Evolutionary conservation across 352 stramenopile species (phyloP), one percentile per base, ranked within the genome.

Genomic region (Pythium monospermum): DNA sequence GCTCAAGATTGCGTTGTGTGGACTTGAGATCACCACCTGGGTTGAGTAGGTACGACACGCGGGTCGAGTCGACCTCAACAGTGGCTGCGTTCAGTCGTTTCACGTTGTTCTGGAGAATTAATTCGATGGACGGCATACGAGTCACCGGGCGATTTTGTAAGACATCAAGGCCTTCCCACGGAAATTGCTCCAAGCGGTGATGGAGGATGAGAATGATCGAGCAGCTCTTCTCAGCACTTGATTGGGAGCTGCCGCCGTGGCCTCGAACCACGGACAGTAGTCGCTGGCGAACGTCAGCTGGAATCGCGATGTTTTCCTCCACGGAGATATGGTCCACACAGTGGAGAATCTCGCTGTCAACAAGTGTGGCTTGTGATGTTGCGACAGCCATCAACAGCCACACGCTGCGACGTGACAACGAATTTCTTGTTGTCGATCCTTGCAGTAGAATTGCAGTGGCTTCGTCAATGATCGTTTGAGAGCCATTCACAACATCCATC

Each of bases 151-250:
- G 47, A 16, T 49, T 40, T 4, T 36, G 27, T 35, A 93, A 63
- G 4, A 88, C 53, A 26, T 83, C 73, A 18, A 94, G 53, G 1
- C 66, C 81, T 82, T 94, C 83, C 81, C 81, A 94, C 6, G 83
- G 81, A 59, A 94, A 88, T 38, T 82, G 71, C 37, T 88, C 71
- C 13, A 92, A 42, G 18, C 67, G 58, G 19, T 77, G 61, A 52
- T 85, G 73, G 27, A 91, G 66, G 6, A 91, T 68, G 28, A 93
- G 51, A 46, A 91, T 85, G 4, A 67, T 84, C 1, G 78, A 61
- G 19, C 7, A 30, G n/a, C n/a, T 55, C n/a, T n/a, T n/a, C n/a
- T n/a, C n/a, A n/a, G n/a, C n/a, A n/a, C n/a, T n/a, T n/a, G n/a
- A n/a, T n/a, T n/a, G n/a, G n/a, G n/a, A 12, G 5, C 5, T 19